phyloP scores from a whole-genome alignment of 2,329 filamentous ascomycete genomes.

The Achaetomium macrosporum region DNA sequence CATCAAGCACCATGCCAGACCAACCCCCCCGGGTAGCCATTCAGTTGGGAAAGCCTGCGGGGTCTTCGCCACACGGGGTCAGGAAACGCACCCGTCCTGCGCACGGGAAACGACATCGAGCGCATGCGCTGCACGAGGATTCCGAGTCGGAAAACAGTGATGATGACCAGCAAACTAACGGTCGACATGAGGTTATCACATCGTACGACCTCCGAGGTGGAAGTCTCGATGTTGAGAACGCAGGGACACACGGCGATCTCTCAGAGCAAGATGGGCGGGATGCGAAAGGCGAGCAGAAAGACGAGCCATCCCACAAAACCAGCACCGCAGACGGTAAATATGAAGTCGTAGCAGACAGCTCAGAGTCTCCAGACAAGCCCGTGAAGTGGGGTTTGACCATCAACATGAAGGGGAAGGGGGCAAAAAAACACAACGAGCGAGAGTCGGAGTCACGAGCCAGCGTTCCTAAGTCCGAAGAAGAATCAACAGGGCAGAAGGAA shows the following conservation, averaged over 20 bases:
- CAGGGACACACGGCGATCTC: neutral
- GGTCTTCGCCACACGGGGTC: constrained; percentile 7
- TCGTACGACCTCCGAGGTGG: constrained; percentile 12
- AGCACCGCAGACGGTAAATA: neutral
- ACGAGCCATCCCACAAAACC: neutral
- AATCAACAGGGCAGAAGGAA: constrained; percentile 4
- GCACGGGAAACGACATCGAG: constrained; percentile 21
- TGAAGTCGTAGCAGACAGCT: neutral
- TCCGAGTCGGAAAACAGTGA: constrained; percentile 30
- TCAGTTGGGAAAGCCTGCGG: constrained; percentile 16
- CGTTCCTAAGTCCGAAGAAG: constrained; percentile 14
- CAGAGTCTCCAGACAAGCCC: constrained; percentile 40
- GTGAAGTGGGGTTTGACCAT: constrained; percentile 52
- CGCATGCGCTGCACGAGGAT: constrained; percentile 15
- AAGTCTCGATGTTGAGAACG: constrained; percentile 4
- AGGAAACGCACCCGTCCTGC: constrained; percentile 20
- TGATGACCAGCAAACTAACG: constrained; percentile 15
- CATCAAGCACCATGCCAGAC: constrained; percentile 15
- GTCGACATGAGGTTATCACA: constrained; percentile 43
- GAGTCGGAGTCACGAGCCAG: neutral
- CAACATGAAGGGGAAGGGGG: constrained; percentile 31
- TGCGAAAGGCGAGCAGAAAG: neutral
- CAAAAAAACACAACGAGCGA: neutral
- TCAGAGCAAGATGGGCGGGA: neutral
- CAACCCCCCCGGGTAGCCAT: constrained; percentile 21